A percentile compares a stretch with the other conserved stretches of the same genome.
phyloP scores from a whole-genome alignment of 345 rosid species.

The Litchi chinensis region DNA sequence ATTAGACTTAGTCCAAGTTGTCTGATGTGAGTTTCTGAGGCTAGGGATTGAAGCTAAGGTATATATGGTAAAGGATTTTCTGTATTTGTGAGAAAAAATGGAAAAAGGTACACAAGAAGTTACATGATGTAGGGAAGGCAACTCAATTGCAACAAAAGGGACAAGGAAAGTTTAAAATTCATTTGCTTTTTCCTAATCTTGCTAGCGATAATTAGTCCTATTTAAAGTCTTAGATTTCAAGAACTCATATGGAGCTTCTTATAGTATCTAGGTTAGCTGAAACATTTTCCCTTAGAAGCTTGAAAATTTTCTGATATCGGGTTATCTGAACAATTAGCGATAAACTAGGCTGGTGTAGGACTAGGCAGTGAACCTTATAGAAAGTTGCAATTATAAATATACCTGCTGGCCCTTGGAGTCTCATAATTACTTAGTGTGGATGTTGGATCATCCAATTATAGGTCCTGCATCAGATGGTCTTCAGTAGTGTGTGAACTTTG shows the following conservation, averaged over 20 bases:
- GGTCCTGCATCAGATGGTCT: neutral
- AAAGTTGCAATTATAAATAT: neutral
- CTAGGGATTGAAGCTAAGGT: neutral
- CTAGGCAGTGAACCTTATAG: neutral
- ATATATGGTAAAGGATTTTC: neutral
- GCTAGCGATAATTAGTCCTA: neutral
- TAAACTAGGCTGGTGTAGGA: neutral
- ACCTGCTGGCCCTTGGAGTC: neutral
- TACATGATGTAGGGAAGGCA: neutral
- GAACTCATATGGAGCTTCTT: neutral
- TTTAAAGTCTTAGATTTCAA: neutral
- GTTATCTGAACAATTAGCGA: neutral
- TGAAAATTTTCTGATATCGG: neutral
- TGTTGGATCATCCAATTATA: neutral
- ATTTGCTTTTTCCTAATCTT: neutral
- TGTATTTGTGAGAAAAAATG: neutral
- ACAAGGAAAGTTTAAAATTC: neutral
- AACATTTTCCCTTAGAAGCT: neutral
- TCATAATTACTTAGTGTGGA: neutral
- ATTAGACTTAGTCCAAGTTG: neutral
- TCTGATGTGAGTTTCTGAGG: neutral
- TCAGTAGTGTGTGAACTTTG: slow-evolving; percentile 11
- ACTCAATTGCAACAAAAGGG: neutral
- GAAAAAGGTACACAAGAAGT: neutral
- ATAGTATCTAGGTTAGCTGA: neutral